Percentiles rank a stretch among this genome's conserved stretches.
These are phyloP conservation scores for Ophiostoma ulmi DNA, from an alignment of 2,329 filamentous ascomycete genomes.

Conservation along the genomic window DNA sequence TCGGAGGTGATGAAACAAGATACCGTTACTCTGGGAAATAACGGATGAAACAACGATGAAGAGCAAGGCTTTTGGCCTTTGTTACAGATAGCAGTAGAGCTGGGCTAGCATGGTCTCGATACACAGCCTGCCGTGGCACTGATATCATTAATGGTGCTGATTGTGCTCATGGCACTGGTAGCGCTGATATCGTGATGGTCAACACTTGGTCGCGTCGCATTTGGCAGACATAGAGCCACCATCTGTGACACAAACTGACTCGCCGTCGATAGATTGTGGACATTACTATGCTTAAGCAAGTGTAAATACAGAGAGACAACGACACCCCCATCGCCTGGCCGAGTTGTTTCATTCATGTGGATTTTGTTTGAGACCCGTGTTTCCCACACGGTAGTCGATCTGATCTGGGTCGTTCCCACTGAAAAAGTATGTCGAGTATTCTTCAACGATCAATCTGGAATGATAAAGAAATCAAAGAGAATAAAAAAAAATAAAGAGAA, in stretches of 20 bases:
- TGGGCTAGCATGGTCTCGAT: background rate
- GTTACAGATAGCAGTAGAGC: background rate
- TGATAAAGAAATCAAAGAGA: background rate
- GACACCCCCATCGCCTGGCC: background rate
- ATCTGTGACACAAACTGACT: background rate
- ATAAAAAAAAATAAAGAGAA: background rate
- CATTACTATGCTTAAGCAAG: background rate
- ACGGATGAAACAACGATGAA: constrained; percentile 3
- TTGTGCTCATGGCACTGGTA: background rate
- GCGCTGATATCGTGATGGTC: background rate
- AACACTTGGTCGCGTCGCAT: background rate
- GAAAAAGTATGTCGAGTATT: too few relatives aligned
- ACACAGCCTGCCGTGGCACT: constrained; percentile 4
- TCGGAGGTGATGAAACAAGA: background rate
- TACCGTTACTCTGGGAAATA: background rate
- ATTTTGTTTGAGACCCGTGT: constrained; percentile 1
- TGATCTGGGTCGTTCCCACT: background rate
- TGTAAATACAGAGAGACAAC: background rate
- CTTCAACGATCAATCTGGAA: too few relatives aligned
- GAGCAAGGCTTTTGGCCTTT: background rate
- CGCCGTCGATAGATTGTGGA: background rate
- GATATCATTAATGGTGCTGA: background rate
- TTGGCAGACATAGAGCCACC: background rate
- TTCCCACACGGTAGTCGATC: background rate
- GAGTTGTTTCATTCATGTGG: constrained; percentile 3